A percentile compares a stretch with the other conserved stretches of the same genome.
These are phyloP conservation scores for Sporothrix humicola DNA, from an alignment of 2,329 filamentous ascomycete genomes.

Conservation along the genomic window DNA sequence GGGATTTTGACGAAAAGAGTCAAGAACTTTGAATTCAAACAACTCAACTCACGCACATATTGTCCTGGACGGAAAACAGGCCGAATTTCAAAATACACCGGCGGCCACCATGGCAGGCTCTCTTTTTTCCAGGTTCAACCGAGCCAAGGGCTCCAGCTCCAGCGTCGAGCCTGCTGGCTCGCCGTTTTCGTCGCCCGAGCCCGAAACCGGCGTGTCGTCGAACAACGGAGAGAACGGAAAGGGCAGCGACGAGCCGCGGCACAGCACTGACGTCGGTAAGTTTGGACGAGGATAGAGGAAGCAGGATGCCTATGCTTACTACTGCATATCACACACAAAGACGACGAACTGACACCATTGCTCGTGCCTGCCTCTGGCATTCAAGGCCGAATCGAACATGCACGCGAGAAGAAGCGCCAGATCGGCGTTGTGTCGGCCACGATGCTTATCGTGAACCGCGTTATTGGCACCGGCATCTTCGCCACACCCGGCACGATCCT, in stretches of 20 bases:
- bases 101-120: not conserved
- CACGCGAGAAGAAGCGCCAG: slow-evolving; percentile 57
- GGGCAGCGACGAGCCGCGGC: not conserved
- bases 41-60: not conserved
- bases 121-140: not conserved
- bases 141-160: not conserved
- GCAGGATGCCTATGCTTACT: not conserved
- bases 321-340: not conserved
- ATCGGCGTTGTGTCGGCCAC: slow-evolving; percentile 61
- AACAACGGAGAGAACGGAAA: not conserved
- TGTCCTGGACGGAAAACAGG: no score
- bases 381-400: slow-evolving; percentile 47
- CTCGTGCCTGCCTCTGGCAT: not conserved
- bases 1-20: not conserved
- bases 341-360: slow-evolving; percentile 18
- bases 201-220: not conserved
- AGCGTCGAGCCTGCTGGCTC: not conserved
- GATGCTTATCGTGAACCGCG: slow-evolving; percentile 68
- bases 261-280: slow-evolving; percentile 10
- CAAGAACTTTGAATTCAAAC: not conserved
- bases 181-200: not conserved
- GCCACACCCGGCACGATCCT: slow-evolving; percentile 66
- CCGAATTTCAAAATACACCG: not conserved
- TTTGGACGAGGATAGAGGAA: not conserved
- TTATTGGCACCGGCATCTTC: slow-evolving; percentile 72